Evolutionary conservation across 2,329 filamentous ascomycete species (phyloP).

Genomic region (Pseudocercospora fuligena): DNA sequence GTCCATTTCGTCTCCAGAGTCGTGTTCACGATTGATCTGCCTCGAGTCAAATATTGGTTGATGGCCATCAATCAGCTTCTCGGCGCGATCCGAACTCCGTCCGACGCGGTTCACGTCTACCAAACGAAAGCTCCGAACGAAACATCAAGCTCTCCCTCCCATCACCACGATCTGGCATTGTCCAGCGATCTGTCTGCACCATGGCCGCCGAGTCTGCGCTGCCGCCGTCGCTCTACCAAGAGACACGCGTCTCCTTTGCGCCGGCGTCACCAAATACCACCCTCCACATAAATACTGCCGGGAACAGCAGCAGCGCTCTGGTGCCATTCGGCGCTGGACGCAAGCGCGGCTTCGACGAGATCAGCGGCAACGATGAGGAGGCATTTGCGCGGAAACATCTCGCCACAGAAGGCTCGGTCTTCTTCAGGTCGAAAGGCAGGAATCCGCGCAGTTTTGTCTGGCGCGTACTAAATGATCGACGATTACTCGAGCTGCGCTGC

Average conservation of each 20-base stretch:
- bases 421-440: constrained; percentile 75
- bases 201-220: constrained; percentile 17
- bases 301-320: constrained; percentile 59
- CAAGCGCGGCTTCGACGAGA: constrained; percentile 45
- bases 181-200: background rate
- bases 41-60: background rate
- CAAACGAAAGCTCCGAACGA: constrained; percentile 8
- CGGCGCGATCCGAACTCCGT: background rate
- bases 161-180: constrained; percentile 4
- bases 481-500: constrained; percentile 78
- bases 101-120: background rate
- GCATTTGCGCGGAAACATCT: constrained; percentile 74
- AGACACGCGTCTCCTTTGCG: constrained; percentile 34
- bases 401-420: constrained; percentile 79
- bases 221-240: constrained; percentile 35
- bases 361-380: constrained; percentile 66
- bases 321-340: constrained; percentile 33
- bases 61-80: background rate
- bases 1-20: background rate
- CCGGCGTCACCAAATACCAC: constrained; percentile 56
- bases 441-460: constrained; percentile 88
- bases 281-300: constrained; percentile 67
- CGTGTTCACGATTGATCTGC: background rate
- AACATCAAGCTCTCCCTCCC: background rate
- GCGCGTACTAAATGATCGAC: constrained; percentile 82